Percentiles rank a stretch among this genome's conserved stretches.
Evolutionary conservation across 2,329 filamentous ascomycete genomes (phyloP).

Genomic region (Orbilia ellipsospora): DNA sequence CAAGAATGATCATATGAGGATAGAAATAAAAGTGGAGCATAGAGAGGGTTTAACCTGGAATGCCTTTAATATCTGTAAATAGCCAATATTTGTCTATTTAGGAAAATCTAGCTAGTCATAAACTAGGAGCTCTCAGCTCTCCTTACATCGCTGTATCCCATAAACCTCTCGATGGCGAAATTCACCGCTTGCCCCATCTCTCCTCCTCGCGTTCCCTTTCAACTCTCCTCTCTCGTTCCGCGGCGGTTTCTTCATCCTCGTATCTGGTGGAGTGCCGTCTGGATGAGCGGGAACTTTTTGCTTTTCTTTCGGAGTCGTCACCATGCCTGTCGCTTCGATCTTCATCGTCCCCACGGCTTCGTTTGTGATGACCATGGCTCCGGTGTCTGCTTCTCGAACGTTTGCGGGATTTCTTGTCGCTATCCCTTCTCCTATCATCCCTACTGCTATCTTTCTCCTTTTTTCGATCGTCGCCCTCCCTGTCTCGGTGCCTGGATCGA

Average conservation of each 20-base stretch:
- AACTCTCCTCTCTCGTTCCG: constrained; percentile 58
- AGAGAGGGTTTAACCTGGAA: constrained; percentile 15
- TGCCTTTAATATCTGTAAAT: constrained; percentile 52
- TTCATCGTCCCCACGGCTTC: constrained; percentile 53
- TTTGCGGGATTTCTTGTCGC: constrained; percentile 55
- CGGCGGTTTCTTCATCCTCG: constrained; percentile 57
- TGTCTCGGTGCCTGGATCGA: constrained; percentile 55
- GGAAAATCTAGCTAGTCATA: constrained; percentile 41
- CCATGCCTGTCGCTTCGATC: constrained; percentile 55
- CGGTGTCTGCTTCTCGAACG: constrained; percentile 50
- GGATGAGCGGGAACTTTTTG: constrained; percentile 56
- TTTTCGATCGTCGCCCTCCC: constrained; percentile 53
- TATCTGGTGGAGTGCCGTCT: constrained; percentile 59
- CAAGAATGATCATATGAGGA: constrained; percentile 6
- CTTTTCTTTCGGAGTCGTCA: constrained; percentile 55
- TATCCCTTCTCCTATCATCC: constrained; percentile 48
- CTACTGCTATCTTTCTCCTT: constrained; percentile 55
- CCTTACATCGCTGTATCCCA: constrained; percentile 21
- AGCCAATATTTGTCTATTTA: constrained; percentile 53
- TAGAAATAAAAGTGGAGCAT: constrained; percentile 15
- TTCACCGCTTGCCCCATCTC: constrained; percentile 58
- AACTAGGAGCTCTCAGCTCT: constrained; percentile 32
- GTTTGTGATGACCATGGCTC: constrained; percentile 53
- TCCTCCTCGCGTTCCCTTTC: constrained; percentile 59
- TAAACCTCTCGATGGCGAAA: constrained; percentile 11